Evolutionary conservation across 371 early-diverging fungal genomes (phyloP), one percentile per base, ranked within the genome.

Genomic region (Dichotomocladium elegans): DNA sequence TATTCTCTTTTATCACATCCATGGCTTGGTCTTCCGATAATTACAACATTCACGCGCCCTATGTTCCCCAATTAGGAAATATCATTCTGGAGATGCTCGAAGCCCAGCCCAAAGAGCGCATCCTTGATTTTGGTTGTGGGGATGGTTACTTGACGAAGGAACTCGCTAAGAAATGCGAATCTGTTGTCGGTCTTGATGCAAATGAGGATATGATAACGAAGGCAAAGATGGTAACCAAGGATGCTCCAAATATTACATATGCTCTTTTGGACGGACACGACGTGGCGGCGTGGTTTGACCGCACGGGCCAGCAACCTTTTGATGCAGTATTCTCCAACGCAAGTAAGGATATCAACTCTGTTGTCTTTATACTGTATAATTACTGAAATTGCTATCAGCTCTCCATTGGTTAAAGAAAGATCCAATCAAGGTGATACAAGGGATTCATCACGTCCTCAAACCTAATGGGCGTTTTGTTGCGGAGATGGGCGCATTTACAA

Each of bases 61-160:
- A 82, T 57, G 86, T 86, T 3, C 82, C 81, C 3, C 66, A 52
- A n/a, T 66, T 82, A 6, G 81, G 83, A 9, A 53, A 63, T 3
- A 55, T 72, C 28, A 81, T 86, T 45, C 40, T 84, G 1, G 56
- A 64, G 14, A 68, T 77, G 54, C 69, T 86, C 26, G 57, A 67
- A 7, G 70, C 83, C 7, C 63, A 81, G 47, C 54, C 71, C 0
- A 41, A 68, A 19, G 85, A 85, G 22, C 64, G 58, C 11, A 73
- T 89, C 40, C 68, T 89, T 10, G 89, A 89, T 59, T 67, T 87
- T 50, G 90, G 90, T 9, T 87, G 87, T 52, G 90, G 90, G 21
- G 82, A 85, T 53, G 90, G 86, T n/a, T 58, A 73, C 0, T 53
- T 87, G 29, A 89, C 88, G 6, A 24, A 57, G 6, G 51, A 74